These are phyloP conservation scores for Neltuma alba DNA, from an alignment of 306 rosid species.

Conservation along the genomic window DNA sequence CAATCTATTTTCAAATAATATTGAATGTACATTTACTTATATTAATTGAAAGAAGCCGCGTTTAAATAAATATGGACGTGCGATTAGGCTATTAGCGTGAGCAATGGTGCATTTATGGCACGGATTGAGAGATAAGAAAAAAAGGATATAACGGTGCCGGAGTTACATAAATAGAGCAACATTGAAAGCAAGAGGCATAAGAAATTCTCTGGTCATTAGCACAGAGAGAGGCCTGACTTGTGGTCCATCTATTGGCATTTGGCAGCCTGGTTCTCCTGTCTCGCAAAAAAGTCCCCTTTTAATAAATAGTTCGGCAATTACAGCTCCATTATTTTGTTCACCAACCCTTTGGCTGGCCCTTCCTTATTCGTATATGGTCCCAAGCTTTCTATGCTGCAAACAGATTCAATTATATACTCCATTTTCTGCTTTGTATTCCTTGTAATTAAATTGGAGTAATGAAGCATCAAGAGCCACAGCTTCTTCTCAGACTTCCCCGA, in stretches of 20 bases:
- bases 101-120: conserved; percentile 11
- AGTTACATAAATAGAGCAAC: conserved; percentile 10
- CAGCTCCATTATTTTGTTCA: conserved; percentile 35
- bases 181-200: conserved; percentile 30
- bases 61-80: background rate
- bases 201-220: conserved; percentile 31
- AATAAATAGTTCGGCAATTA: conserved; percentile 27
- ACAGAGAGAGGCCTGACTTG: conserved; percentile 15
- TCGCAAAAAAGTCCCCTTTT: background rate
- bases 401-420: conserved; percentile 15
- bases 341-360: conserved; percentile 16
- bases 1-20: background rate
- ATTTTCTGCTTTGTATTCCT: conserved; percentile 14
- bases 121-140: conserved; percentile 26
- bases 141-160: background rate
- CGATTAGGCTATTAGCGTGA: background rate
- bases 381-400: conserved; percentile 2
- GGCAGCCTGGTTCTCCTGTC: conserved; percentile 25
- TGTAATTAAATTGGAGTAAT: background rate
- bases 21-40: background rate
- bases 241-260: conserved; percentile 36
- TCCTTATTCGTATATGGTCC: background rate
- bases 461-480: conserved; percentile 17
- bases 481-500: background rate
- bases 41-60: too few species aligned